phyloP scores from a whole-genome alignment of 768 basidiomycete genomes.

The Agrocybe praecox region DNA sequence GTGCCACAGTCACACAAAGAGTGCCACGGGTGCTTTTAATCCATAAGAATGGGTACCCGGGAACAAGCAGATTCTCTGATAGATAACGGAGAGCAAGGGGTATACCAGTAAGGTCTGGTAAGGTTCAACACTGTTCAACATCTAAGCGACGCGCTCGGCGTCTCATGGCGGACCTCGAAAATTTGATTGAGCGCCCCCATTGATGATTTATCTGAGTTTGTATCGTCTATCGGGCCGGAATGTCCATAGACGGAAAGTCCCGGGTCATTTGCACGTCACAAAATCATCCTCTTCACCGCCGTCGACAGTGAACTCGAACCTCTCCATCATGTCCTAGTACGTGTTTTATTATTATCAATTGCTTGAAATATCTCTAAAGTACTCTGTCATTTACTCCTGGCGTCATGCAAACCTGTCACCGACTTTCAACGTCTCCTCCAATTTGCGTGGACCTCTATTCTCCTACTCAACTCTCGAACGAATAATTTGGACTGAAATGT shows the following conservation, averaged over 20 bases:
- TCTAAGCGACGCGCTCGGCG: no score
- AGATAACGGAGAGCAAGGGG: no score
- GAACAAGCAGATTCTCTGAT: no score
- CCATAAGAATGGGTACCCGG: no score
- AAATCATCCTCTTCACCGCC: constrained; percentile 14
- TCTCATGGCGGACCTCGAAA: background rate
- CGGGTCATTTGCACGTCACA: constrained; percentile 23
- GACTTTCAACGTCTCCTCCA: background rate
- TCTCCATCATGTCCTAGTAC: constrained; percentile 22
- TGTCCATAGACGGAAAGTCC: constrained; percentile 16
- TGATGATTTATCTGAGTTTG: background rate
- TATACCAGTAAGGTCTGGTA: no score
- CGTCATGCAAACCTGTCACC: background rate
- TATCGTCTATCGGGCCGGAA: background rate
- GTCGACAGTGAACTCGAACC: constrained; percentile 9
- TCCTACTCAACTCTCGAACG: background rate
- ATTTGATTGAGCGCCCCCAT: background rate
- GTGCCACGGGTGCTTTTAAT: no score
- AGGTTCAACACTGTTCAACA: no score
- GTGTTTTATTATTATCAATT: constrained; percentile 8
- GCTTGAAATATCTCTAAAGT: background rate
- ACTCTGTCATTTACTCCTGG: background rate
- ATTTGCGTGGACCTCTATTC: background rate
- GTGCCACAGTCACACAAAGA: no score
- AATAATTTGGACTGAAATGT: background rate